Evolutionary conservation across 495 filamentous ascomycete genomes (phyloP), one percentile per base, ranked within the genome.

Genomic region (Xylaria palmicola): DNA sequence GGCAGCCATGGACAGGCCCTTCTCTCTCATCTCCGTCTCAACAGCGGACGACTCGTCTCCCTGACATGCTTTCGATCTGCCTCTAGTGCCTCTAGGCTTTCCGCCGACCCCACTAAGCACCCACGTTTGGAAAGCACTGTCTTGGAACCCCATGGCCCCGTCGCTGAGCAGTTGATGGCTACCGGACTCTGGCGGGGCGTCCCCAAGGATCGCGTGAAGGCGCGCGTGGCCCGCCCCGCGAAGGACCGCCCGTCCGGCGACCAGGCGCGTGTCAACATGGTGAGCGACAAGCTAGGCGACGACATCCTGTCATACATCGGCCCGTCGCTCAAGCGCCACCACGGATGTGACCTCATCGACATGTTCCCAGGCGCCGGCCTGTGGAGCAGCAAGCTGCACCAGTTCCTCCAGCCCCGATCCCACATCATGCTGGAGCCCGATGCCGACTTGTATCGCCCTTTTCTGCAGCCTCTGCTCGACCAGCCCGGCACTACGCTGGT

Each of bases 391-490:
- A 90, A 88, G 65, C 67, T 97, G 5, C 86, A 95, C 67, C 81
- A 91, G 1, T 75, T 79, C 37, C 75, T 98, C 32, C 73, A 88
- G 64, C 93, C 93, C 17, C 84, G 88, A 47, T 85, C 81, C 0
- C 93, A 98, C 78, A 73, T 97, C 30, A 75, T 98, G 50, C 71
- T 97, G 59, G 91, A 96, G 62, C 86, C 86, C 1, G 78, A 86
- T 45, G 59, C 74, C 1, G 57, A 72, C 0, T 27, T 72, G 7
- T 90, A 88, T 70, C 58, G 75, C 8, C 77, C 81, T 0, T 80
- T 85, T 59, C 83, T 95, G 20, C 64, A 84, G 22, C 81, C 85
- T 0, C 77, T 96, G 6, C 76, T 87, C n/a, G 71, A 85, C 1
- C 73, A 65, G 12, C 81, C 78, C 32, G 80, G 72, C 59, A 90